phyloP scores from a whole-genome alignment of 106 monocot species.

The Dactylorhiza incarnata region DNA sequence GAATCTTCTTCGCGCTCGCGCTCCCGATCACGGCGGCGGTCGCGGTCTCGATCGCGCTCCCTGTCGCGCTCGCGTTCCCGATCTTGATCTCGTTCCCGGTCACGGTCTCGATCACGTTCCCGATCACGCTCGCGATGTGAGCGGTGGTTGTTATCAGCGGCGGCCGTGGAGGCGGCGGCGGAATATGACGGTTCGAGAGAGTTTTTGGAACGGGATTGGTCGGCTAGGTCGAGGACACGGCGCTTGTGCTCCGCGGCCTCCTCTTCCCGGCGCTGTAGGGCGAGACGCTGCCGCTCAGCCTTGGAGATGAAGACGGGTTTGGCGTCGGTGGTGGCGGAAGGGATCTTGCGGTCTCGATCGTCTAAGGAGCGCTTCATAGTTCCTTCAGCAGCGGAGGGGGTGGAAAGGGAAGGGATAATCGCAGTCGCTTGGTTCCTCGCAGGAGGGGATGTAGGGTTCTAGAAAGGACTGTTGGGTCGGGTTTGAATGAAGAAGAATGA shows the following conservation, averaged over 20 bases:
- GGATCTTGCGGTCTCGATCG: slow-evolving; percentile 15
- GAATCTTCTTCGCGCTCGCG: slow-evolving; percentile 25
- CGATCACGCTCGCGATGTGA: slow-evolving; percentile 22
- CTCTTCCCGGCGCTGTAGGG: slow-evolving; percentile 79
- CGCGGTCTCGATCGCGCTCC: slow-evolving; percentile 6
- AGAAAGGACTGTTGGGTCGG: neutral
- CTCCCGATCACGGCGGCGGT: slow-evolving; percentile 18
- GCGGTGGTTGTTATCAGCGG: neutral
- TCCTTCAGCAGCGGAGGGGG: neutral
- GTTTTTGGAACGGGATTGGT: slow-evolving; percentile 11
- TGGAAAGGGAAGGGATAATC: neutral
- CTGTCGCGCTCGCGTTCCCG: slow-evolving; percentile 33
- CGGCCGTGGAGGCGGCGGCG: neutral
- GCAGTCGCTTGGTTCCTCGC: slow-evolving; percentile 22
- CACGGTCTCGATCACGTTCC: slow-evolving; percentile 9
- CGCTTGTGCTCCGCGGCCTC: slow-evolving; percentile 52
- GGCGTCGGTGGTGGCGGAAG: slow-evolving; percentile 9
- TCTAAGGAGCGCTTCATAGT: slow-evolving; percentile 54
- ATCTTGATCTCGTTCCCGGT: slow-evolving; percentile 30
- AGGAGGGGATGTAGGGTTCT: slow-evolving; percentile 11
- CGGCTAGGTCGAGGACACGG: slow-evolving; percentile 35
- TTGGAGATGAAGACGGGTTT: slow-evolving; percentile 86
- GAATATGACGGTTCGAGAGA: slow-evolving; percentile 9
- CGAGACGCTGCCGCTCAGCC: slow-evolving; percentile 76
- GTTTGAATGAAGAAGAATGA: neutral